phyloP scores from a whole-genome alignment of 768 basidiomycete genomes.

The Lyophyllum semitale region DNA sequence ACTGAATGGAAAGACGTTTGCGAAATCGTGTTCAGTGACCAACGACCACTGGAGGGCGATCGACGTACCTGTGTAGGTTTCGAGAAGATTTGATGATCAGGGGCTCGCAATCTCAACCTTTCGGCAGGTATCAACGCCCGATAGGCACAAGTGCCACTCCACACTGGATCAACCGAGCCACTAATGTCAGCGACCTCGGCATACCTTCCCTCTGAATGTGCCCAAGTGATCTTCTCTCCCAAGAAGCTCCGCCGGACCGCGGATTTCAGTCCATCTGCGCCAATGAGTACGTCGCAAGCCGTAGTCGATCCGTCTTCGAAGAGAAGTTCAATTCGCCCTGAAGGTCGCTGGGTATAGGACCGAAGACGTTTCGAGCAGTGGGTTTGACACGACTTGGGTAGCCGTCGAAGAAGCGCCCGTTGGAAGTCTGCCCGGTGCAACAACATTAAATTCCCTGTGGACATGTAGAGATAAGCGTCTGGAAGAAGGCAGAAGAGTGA shows the following conservation, averaged over 20 bases:
- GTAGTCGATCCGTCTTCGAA: conserved; percentile 66
- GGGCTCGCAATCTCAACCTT: conserved; percentile 38
- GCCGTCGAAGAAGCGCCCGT: conserved; percentile 48
- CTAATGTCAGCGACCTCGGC: conserved; percentile 42
- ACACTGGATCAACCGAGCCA: conserved; percentile 51
- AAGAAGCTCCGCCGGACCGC: conserved; percentile 45
- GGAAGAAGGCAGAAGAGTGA: neutral
- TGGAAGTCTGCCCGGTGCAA: conserved; percentile 76
- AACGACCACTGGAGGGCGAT: neutral
- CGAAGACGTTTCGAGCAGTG: conserved; percentile 60
- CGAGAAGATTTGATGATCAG: conserved; percentile 50
- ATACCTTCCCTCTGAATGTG: conserved; percentile 33
- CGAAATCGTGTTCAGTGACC: neutral
- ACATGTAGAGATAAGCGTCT: conserved; percentile 10
- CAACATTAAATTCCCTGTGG: conserved; percentile 47
- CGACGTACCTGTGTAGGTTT: conserved; percentile 48
- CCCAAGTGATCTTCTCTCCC: conserved; percentile 35
- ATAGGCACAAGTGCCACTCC: conserved; percentile 63
- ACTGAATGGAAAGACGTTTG: conserved; percentile 35
- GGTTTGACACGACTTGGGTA: conserved; percentile 47
- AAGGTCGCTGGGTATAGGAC: conserved; percentile 49
- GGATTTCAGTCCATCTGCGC: conserved; percentile 71
- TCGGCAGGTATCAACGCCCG: conserved; percentile 60
- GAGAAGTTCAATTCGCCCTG: conserved; percentile 45
- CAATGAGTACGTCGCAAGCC: conserved; percentile 66